A percentile compares a stretch with the other conserved stretches of the same genome.
phyloP scores from a whole-genome alignment of 129 eudicot species.

The Pulicaria dysenterica region DNA sequence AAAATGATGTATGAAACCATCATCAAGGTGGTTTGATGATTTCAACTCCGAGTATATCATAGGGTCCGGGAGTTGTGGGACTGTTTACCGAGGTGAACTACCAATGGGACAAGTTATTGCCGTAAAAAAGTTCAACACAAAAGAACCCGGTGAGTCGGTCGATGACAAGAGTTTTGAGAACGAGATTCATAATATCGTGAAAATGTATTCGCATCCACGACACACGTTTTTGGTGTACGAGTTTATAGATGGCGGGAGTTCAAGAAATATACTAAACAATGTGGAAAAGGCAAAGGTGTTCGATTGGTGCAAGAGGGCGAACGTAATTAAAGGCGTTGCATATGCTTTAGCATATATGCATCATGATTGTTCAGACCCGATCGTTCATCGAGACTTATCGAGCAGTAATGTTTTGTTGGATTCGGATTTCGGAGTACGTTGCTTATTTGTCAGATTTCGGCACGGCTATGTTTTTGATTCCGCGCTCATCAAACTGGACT shows the following conservation, averaged over 20 bases:
- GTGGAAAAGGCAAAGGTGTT: constrained; percentile 22
- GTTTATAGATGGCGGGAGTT: constrained; percentile 29
- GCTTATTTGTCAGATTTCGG: constrained; percentile 49
- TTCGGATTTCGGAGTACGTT: constrained; percentile 20
- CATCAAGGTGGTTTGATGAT: constrained; percentile 32
- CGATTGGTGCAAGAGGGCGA: constrained; percentile 40
- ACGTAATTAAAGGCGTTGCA: constrained; percentile 36
- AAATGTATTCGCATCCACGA: constrained; percentile 39
- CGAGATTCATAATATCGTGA: constrained; percentile 40
- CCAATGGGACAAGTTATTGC: constrained; percentile 36
- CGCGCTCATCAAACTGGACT: constrained; percentile 39
- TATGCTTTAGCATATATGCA: constrained; percentile 42
- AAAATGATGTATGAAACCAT: constrained; percentile 37
- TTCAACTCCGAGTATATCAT: constrained; percentile 33
- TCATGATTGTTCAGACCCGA: constrained; percentile 38
- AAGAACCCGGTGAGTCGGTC: neutral
- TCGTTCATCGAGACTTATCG: constrained; percentile 49
- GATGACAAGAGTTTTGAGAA: constrained; percentile 20
- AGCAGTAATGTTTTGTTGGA: constrained; percentile 47
- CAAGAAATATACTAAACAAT: constrained; percentile 10
- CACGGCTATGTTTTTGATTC: constrained; percentile 33
- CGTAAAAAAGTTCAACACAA: constrained; percentile 32
- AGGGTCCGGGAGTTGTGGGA: constrained; percentile 42
- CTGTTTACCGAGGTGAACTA: constrained; percentile 33
- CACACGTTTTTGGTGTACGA: constrained; percentile 38